These are phyloP conservation scores for Urochloa ruziziensis DNA, from an alignment of 176 grass and related monocot genomes.

Conservation along the genomic window DNA sequence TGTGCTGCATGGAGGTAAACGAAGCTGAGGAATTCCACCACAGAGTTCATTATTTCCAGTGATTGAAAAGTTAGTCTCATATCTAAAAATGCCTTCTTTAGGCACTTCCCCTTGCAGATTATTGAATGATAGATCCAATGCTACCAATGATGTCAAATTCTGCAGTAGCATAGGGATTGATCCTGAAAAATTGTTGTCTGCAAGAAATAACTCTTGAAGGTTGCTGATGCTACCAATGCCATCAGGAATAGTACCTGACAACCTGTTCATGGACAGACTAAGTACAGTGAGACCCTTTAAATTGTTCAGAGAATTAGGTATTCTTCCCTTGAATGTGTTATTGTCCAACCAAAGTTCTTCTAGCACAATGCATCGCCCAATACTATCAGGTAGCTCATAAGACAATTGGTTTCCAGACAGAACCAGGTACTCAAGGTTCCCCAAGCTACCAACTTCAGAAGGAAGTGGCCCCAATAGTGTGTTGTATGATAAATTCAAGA, in stretches of 20 bases:
- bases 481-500: slow-evolving; percentile 19
- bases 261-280: slow-evolving; percentile 29
- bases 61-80: slow-evolving; percentile 17
- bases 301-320: slow-evolving; percentile 30
- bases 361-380: slow-evolving; percentile 24
- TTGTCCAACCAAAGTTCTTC: slow-evolving; percentile 22
- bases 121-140: slow-evolving; percentile 48
- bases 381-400: slow-evolving; percentile 29
- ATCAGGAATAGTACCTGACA: slow-evolving; percentile 17
- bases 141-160: slow-evolving; percentile 7
- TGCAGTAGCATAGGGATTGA: slow-evolving; percentile 21
- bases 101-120: slow-evolving; percentile 47
- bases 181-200: slow-evolving; percentile 46
- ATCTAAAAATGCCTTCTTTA: slow-evolving; percentile 29
- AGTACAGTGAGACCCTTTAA: slow-evolving; percentile 28
- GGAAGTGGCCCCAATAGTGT: slow-evolving; percentile 8
- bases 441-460: background rate
- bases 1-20: slow-evolving; percentile 6
- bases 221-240: background rate
- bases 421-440: background rate
- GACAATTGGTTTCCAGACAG: slow-evolving; percentile 38
- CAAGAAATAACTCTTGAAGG: slow-evolving; percentile 26
- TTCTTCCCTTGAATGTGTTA: slow-evolving; percentile 42
- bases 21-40: slow-evolving; percentile 35
- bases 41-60: slow-evolving; percentile 25